Evolutionary conservation across 2,329 filamentous ascomycete genomes (phyloP), one percentile per base, ranked within the genome.

Genomic region (Paramyrothecium sp.): DNA sequence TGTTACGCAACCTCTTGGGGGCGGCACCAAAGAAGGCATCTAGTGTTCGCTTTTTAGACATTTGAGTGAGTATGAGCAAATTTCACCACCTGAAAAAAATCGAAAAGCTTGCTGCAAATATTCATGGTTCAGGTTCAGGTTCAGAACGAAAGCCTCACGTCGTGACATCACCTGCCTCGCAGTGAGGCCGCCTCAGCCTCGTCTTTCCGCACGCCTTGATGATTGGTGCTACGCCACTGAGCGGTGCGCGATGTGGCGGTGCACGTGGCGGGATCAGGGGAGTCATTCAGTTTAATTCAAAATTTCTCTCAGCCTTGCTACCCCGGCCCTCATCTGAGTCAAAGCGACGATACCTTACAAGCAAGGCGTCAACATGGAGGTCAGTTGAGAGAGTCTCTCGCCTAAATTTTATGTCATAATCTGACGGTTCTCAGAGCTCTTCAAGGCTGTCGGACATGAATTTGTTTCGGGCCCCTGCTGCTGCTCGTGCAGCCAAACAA

Each of bases 391-490:
- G 20, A 20, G 17, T 49, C 20, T 49, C 20, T 20, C 19, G 13
- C 12, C 22, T 4, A 49, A 22, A 21, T n/a, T 26, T 13, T 4
- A 21, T 49, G 26, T 30, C 26, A 54, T 38, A 23, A 46, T 23
- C 26, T 59, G 48, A 52, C 41, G 53, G 53, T 38, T 64, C 69
- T 68, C 62, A 67, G 63, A 60, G 26, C 26, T 20, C 30, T 33
- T 62, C 65, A 46, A 63, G 66, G 50, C 56, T 69, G 22, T 68
- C 72, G 58, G 73, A 77, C 51, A 86, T 86, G 83, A 78, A 76
- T 61, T 69, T 85, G 53, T 91, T 97, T 73, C 86, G 88, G 63
- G 91, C 92, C 51, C 92, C 93, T 22, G 80, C 92, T 58, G 71
- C 68, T 34, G 89, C 94, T 66, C 89, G 90, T 72, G 87, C 89